These are phyloP conservation scores for Saccharum spontaneum DNA, from an alignment of 176 grass and related monocot species.

Conservation along the genomic window DNA sequence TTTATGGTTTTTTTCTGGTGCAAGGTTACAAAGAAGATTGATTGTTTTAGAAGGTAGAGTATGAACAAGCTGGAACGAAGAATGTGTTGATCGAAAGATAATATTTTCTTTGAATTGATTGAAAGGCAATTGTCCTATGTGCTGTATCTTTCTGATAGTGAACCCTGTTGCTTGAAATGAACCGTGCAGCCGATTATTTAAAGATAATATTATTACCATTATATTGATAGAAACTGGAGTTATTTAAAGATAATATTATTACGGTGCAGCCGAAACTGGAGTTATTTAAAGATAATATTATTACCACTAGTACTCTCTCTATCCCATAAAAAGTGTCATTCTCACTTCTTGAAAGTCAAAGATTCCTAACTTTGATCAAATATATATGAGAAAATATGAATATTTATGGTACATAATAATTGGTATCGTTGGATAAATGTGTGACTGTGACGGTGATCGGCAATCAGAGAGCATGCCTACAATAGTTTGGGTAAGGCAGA, in stretches of 20 bases:
- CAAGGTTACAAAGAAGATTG: not conserved
- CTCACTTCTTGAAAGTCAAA: too few species aligned
- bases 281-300: not conserved
- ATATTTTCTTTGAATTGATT: not conserved
- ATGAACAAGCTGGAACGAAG: not conserved
- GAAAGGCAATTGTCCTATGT: not conserved
- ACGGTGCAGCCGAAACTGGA: not conserved
- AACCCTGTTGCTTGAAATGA: not conserved
- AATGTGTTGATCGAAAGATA: not conserved
- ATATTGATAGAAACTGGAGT: not conserved
- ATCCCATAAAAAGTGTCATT: too few species aligned
- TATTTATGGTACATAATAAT: too few species aligned
- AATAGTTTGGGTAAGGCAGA: not conserved
- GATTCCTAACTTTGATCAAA: too few species aligned
- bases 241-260: not conserved
- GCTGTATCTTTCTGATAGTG: not conserved
- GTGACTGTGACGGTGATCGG: not conserved
- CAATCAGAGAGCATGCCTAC: not conserved
- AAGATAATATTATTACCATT: not conserved
- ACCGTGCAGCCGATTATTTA: not conserved
- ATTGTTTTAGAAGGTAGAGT: not conserved
- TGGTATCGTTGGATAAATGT: not conserved
- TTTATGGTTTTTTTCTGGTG: not conserved
- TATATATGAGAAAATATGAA: too few species aligned
- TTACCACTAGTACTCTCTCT: too few species aligned